phyloP scores from a whole-genome alignment of 129 eudicot genomes.

The Flaveria ramosissima region DNA sequence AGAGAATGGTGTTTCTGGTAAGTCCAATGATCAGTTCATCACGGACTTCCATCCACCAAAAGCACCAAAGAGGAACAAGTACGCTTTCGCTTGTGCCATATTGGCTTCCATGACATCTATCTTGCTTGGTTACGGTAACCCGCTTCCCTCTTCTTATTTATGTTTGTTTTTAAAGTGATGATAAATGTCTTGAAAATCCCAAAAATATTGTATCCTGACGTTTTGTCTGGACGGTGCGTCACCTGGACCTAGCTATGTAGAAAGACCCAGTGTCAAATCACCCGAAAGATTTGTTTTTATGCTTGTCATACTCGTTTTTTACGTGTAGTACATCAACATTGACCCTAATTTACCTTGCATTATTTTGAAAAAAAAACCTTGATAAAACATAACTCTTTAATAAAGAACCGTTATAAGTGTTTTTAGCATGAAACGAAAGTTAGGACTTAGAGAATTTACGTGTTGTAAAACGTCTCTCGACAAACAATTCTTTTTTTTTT shows the following conservation, averaged over 20 bases:
- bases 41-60: constrained; percentile 50
- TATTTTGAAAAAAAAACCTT: no score
- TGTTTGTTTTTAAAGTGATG: not conserved
- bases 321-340: no score
- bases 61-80: constrained; percentile 56
- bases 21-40: constrained; percentile 23
- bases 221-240: no score
- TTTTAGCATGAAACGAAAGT: not conserved
- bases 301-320: no score
- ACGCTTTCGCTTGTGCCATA: constrained; percentile 58
- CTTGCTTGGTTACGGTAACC: constrained; percentile 65
- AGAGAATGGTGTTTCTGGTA: constrained; percentile 31
- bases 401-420: no score
- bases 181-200: not conserved
- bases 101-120: constrained; percentile 73
- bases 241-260: no score
- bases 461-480: no score
- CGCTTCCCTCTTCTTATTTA: not conserved
- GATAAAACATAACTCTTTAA: no score
- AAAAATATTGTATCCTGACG: not conserved
- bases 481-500: no score
- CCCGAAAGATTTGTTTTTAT: no score
- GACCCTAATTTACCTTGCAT: no score
- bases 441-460: not conserved
- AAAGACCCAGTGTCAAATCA: no score